These are phyloP conservation scores for Amborella trichopoda DNA, from an alignment of 164 flowering plant genomes.

Conservation along the genomic window DNA sequence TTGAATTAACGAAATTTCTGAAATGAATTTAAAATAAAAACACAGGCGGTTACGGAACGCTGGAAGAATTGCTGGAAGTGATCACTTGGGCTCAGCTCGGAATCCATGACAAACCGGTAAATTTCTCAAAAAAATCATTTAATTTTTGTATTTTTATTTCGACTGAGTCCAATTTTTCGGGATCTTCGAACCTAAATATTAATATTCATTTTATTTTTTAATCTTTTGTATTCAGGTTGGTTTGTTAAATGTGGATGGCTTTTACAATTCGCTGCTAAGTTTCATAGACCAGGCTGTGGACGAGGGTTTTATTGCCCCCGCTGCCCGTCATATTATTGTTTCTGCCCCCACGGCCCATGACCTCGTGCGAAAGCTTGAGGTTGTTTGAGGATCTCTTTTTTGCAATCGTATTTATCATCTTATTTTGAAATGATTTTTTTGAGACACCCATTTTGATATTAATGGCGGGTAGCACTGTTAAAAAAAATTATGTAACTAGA, in stretches of 20 bases:
- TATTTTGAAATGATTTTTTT: neutral
- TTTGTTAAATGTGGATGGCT: constrained; percentile 73
- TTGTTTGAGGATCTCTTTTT: constrained; percentile 2
- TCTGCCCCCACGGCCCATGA: constrained; percentile 69
- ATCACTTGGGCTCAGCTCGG: constrained; percentile 80
- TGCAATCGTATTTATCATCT: neutral
- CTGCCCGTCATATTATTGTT: constrained; percentile 67
- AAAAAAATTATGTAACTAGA: neutral
- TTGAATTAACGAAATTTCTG: too few relatives aligned
- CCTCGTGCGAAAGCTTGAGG: constrained; percentile 67
- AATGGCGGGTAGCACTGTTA: neutral
- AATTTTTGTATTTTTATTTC: neutral
- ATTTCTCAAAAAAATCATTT: too few relatives aligned
- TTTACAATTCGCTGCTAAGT: constrained; percentile 56
- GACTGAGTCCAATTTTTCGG: too few relatives aligned
- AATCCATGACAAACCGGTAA: constrained; percentile 66
- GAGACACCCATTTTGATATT: neutral
- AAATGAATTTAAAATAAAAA: too few relatives aligned
- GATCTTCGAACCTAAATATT: neutral
- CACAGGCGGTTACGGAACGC: constrained; percentile 60
- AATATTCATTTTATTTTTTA: too few relatives aligned
- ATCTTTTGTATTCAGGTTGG: constrained; percentile 38
- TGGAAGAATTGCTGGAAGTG: constrained; percentile 63
- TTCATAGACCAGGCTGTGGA: constrained; percentile 83
- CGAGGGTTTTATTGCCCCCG: constrained; percentile 61